These are phyloP conservation scores for Cocos nucifera DNA, from an alignment of 176 grass and related monocot genomes.

Conservation along the genomic window DNA sequence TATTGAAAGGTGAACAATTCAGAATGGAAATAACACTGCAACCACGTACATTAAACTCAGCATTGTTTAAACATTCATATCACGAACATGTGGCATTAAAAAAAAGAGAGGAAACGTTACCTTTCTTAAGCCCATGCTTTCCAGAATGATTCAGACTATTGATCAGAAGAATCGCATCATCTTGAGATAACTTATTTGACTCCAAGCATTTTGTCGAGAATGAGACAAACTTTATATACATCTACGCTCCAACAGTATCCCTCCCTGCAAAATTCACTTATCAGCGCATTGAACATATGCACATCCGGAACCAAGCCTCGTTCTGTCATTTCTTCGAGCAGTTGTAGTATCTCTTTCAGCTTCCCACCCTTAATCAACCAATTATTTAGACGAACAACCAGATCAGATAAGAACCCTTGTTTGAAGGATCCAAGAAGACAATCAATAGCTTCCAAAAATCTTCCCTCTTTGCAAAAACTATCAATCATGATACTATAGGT, in stretches of 20 bases:
- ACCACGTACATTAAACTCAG: too few relatives aligned
- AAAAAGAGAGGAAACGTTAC: too few relatives aligned
- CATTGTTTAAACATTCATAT: too few relatives aligned
- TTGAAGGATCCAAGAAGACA: slow-evolving; percentile 23
- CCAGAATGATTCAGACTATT: too few relatives aligned
- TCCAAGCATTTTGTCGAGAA: slow-evolving; percentile 40
- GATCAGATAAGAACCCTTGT: slow-evolving; percentile 30
- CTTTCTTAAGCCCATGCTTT: too few relatives aligned
- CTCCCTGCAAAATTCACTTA: slow-evolving; percentile 39
- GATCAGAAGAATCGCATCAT: too few relatives aligned
- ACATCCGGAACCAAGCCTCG: slow-evolving; percentile 30
- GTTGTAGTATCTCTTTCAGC: slow-evolving; percentile 21
- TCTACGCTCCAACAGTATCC: slow-evolving; percentile 24
- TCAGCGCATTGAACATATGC: slow-evolving; percentile 29
- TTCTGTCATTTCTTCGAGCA: slow-evolving; percentile 29
- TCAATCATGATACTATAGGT: slow-evolving; percentile 46
- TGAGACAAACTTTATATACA: slow-evolving; percentile 31
- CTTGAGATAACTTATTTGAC: slow-evolving; percentile 18
- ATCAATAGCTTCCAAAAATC: slow-evolving; percentile 24
- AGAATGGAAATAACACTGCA: too few relatives aligned
- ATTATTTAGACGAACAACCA: slow-evolving; percentile 37
- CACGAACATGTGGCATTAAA: too few relatives aligned
- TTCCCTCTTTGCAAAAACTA: slow-evolving; percentile 35
- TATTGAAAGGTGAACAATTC: too few relatives aligned
- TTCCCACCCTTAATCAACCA: slow-evolving; percentile 44